These are phyloP conservation scores for Nicotiana knightiana DNA, from an alignment of 257 asterid species.

Conservation along the genomic window DNA sequence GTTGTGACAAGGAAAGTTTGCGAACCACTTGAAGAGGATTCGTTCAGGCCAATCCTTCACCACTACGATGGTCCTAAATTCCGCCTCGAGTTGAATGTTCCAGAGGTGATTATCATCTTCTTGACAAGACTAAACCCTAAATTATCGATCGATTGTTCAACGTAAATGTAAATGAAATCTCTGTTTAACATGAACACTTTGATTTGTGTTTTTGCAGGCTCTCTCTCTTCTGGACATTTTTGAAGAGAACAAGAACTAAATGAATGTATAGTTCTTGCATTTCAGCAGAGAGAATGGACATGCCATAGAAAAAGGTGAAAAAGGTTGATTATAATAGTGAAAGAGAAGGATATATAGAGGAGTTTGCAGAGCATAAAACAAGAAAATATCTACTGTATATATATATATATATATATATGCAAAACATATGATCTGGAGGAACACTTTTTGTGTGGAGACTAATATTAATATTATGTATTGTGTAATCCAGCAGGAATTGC, in stretches of 20 bases:
- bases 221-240: constrained; percentile 87
- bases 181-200: background rate
- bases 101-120: constrained; percentile 52
- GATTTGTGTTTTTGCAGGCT: constrained; percentile 43
- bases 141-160: background rate
- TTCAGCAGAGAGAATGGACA: background rate
- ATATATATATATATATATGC: background rate
- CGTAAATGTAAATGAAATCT: background rate
- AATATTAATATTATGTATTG: background rate
- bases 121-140: background rate
- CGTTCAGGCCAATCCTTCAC: constrained; percentile 94
- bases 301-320: background rate
- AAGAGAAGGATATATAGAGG: no score
- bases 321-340: no score
- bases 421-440: background rate
- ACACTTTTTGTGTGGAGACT: background rate
- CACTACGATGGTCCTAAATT: constrained; percentile 98
- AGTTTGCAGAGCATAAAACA: background rate
- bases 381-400: background rate
- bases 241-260: constrained; percentile 38
- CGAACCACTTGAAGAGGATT: constrained; percentile 91
- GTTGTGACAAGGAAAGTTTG: constrained; percentile 75
- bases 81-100: constrained; percentile 83
- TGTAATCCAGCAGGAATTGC: constrained; percentile 5
- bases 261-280: background rate